Conservation (phyloP, 768 basidiomycete species). For the Hirschioporus abietinus region DNA sequence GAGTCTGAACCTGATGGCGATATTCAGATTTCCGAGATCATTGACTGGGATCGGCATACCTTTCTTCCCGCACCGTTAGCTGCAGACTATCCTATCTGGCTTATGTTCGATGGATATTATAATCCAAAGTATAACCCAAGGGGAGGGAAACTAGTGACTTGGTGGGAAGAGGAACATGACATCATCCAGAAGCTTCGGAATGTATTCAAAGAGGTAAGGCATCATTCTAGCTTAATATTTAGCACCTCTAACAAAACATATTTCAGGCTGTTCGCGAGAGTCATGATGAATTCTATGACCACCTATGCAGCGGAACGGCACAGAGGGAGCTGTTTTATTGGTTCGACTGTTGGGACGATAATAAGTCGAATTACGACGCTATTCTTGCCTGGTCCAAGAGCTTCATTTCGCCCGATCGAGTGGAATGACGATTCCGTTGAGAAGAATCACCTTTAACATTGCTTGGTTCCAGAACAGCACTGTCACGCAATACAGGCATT, state of each 20-base stretch:
- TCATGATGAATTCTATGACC: background rate
- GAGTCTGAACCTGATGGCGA: constrained; percentile 5
- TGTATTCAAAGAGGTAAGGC: background rate
- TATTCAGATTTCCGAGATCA: constrained; percentile 15
- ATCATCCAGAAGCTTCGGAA: background rate
- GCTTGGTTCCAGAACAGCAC: too few species aligned
- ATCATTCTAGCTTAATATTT: background rate
- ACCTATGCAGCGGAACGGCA: background rate
- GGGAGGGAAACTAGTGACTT: background rate
- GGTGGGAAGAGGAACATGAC: background rate
- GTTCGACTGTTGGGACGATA: background rate
- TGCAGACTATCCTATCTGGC: constrained; percentile 20
- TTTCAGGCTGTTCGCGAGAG: background rate
- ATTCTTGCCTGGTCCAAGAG: background rate
- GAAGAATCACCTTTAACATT: too few species aligned
- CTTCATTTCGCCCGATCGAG: background rate
- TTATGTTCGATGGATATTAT: constrained; percentile 18
- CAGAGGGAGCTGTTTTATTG: background rate
- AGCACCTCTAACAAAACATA: background rate
- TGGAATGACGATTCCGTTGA: too few species aligned
- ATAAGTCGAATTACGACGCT: background rate
- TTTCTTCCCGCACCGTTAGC: constrained; percentile 19
- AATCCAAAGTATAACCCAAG: constrained; percentile 10
- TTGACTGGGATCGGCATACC: constrained; percentile 22
- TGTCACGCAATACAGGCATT: too few species aligned